Base-by-base conservation (phyloP, 805 yeast genomes). In the Ogataea zsoltii region DNA sequence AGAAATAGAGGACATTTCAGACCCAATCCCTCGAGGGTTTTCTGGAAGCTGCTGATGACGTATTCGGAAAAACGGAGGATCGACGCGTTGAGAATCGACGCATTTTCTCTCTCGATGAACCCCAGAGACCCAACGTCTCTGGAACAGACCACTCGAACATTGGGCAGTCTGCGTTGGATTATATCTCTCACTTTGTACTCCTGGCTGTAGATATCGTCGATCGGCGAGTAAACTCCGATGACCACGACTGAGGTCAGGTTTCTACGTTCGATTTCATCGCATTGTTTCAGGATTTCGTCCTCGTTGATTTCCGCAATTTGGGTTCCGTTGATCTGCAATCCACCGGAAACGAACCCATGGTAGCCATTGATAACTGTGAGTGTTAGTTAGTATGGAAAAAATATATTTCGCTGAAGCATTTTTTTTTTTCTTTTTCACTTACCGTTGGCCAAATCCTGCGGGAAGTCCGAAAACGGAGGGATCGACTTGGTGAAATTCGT, bases 381-480 rank as follows among this genome's bases (percentile, higher is more conserved):
- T 21, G 14, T n/a, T n/a, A n/a, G 42, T 36, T 43, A 37, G 38
- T 37, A 37, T n/a, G 14, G 10, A 18, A 16, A 23, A 11, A 15
- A 19, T 13, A 40, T n/a, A n/a, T n/a, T n/a, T n/a, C n/a, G n/a
- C n/a, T n/a, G n/a, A n/a, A n/a, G n/a, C n/a, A n/a, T n/a, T n/a
- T n/a, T n/a, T n/a, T 7, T 16, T 13, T 11, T 29, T 29, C 15
- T 11, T 19, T 11, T 33, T 7, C 15, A 38, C 42, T 38, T 26
- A 38, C 47, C 37, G 12, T 43, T 33, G 6, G 56, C 56, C 38
- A 73, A 60, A 15, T 69, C 73, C 4, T 44, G 37, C 1, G 79
- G 78, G 50, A 73, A 72, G 49, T 74, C 75, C 10, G 70, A 61
- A 49, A 71, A 74, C 15, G 79, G 77, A 1, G 65, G 66, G 4